A percentile compares a stretch with the other conserved stretches of the same genome.
These are phyloP conservation scores for Linnemannia elongata DNA, from an alignment of 192 early-diverging fungal genomes.

Conservation along the genomic window DNA sequence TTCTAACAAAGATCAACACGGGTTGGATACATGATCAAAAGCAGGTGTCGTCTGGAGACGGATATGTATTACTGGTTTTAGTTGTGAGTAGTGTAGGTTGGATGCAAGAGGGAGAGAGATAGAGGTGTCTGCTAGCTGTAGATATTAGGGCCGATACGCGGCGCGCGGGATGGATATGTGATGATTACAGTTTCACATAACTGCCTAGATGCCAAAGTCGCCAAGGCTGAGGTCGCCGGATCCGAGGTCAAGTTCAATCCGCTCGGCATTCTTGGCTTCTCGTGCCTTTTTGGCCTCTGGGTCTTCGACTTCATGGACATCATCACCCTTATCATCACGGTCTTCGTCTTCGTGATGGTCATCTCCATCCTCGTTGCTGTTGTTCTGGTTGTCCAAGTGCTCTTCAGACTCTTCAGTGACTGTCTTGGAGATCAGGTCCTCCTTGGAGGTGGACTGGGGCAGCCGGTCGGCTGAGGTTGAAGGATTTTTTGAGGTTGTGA, in stretches of 20 bases:
- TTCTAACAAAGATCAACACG: neutral
- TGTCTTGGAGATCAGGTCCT: constrained; percentile 15
- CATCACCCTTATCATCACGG: neutral
- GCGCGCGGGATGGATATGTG: neutral
- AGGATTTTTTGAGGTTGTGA: constrained; percentile 13
- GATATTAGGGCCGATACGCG: neutral
- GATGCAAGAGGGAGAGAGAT: neutral
- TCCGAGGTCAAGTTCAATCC: constrained; percentile 44
- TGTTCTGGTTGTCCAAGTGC: neutral
- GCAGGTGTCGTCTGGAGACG: neutral
- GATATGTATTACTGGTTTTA: neutral
- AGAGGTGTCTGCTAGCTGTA: neutral
- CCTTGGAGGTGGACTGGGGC: constrained; percentile 17
- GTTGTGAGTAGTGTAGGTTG: neutral
- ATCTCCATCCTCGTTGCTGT: neutral
- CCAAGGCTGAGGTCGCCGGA: constrained; percentile 22
- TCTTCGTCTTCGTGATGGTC: constrained; percentile 14
- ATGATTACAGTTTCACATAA: neutral
- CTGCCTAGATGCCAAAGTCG: constrained; percentile 30
- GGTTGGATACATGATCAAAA: neutral
- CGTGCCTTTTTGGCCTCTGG: constrained; percentile 24
- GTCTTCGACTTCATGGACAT: constrained; percentile 17
- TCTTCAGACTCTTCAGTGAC: constrained; percentile 12
- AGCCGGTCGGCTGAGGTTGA: neutral
- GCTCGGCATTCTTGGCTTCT: constrained; percentile 33